A percentile compares a stretch with the other conserved stretches of the same genome.
Conservation (phyloP, 2,329 filamentous ascomycete genomes). For the Akanthomyces uredinophilus region DNA sequence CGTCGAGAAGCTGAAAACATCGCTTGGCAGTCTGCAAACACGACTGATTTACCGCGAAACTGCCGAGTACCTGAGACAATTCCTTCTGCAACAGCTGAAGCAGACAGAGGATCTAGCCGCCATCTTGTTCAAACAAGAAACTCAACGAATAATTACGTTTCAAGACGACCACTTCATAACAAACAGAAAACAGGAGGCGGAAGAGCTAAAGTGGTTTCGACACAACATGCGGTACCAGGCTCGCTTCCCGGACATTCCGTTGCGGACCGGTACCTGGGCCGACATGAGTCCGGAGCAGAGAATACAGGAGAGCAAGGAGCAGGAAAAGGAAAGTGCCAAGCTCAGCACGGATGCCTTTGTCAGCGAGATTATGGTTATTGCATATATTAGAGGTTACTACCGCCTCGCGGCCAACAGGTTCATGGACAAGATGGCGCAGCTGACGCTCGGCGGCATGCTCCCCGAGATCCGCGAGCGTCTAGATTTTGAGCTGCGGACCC, state of each 20-base stretch:
- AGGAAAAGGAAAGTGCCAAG: conserved; percentile 38
- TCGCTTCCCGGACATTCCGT: conserved; percentile 26
- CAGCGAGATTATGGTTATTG: conserved; percentile 56
- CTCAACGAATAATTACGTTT: conserved; percentile 52
- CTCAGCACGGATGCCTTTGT: conserved; percentile 55
- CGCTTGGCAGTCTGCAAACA: conserved; percentile 44
- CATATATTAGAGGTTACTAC: conserved; percentile 65
- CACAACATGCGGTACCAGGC: conserved; percentile 45
- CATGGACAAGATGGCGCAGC: conserved; percentile 48
- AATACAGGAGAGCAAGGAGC: conserved; percentile 36
- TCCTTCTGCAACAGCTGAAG: conserved; percentile 36
- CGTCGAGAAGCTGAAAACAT: conserved; percentile 38
- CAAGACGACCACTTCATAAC: conserved; percentile 45
- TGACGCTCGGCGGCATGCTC: conserved; percentile 45
- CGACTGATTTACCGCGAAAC: conserved; percentile 46
- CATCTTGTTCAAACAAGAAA: conserved; percentile 49
- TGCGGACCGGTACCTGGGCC: conserved; percentile 35
- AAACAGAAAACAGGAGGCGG: conserved; percentile 40
- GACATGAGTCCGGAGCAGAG: conserved; percentile 45
- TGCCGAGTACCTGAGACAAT: conserved; percentile 36
- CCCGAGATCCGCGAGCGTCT: conserved; percentile 38
- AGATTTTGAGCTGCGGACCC: conserved; percentile 37
- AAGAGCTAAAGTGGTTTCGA: conserved; percentile 42
- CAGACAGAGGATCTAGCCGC: conserved; percentile 34
- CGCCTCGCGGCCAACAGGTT: conserved; percentile 60